Base-by-base conservation (phyloP, 1,284 basidiomycete genomes). In the Moniliophthora roreri region DNA sequence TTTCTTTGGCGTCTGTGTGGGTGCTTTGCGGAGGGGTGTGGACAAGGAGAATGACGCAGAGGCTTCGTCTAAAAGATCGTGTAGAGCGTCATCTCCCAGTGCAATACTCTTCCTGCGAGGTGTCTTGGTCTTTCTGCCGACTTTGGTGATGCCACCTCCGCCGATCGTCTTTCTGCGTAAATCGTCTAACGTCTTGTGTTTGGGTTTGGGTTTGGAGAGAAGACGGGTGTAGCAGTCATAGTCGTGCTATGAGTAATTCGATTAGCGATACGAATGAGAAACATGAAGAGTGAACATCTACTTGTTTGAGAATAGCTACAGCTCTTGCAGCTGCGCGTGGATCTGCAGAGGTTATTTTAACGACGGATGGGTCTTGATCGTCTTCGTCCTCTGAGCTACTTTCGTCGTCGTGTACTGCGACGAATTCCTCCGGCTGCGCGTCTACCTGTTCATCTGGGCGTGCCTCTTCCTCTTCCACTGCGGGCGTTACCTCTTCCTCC, bases 291-390 rank as follows among this genome's bases (percentile, higher is more conserved):
- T 44, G 15, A 26, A 21, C 24, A 66, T 78, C 35, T 52, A 91
- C 91, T 73, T 91, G 80, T 69, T 90, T 92, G 57, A 95, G 74
- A 57, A 95, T 93, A 0, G 93, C 93, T 18, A 90, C 92, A n/a
- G 92, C 93, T 45, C 90, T 75, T 5, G 93, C 93, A 44, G 93
- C 93, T 10, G 89, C 90, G 54, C 78, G 76, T 0, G 93, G 90
- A 66, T 95, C 89, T 11, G 82, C 78, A 52, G 89, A 91, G 1
- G 85, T 85, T 57, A 95, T 89, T 70, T 91, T 88, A 58, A 95
- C 74, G 4, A 84, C 60, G 13, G 73, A 78, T 32, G 74, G 65
- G 39, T 77, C 75, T 3, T 62, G 71, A 13, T 70, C 71, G 16
- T 61, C 66, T 21, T 66, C 65, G 21, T 63, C 57, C 34, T 56